Conservation (phyloP, 352 stramenopile genomes). For the Globisporangium parvum region DNA sequence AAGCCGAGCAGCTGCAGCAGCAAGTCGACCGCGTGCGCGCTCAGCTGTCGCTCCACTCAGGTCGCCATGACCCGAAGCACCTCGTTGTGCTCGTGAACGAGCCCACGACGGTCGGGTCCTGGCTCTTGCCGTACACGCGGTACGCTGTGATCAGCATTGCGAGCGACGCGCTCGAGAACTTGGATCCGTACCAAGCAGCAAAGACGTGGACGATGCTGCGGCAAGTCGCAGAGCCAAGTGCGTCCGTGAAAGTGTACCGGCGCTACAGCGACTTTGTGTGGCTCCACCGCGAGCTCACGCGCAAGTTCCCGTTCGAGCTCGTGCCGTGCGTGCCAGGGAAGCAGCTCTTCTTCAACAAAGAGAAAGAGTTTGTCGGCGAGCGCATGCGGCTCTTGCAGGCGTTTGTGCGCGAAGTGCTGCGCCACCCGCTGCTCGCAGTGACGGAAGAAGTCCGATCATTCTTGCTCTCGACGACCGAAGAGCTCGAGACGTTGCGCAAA, state of each 20-base stretch:
- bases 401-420: constrained; percentile 70
- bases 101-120: constrained; percentile 73
- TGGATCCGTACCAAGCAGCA: constrained; percentile 64
- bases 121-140: constrained; percentile 77
- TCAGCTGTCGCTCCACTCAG: constrained; percentile 72
- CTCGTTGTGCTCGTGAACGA: constrained; percentile 80
- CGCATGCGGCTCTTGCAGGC: constrained; percentile 78
- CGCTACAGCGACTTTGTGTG: constrained; percentile 86
- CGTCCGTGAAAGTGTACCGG: constrained; percentile 79
- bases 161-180: constrained; percentile 29
- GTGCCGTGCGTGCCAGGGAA: constrained; percentile 73
- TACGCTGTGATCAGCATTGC: constrained; percentile 81
- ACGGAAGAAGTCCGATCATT: constrained; percentile 72
- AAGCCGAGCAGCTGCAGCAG: constrained; percentile 63
- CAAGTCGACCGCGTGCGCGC: constrained; percentile 73
- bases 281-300: constrained; percentile 61
- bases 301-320: constrained; percentile 67
- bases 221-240: constrained; percentile 64
- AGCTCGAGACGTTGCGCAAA: constrained; percentile 66
- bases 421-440: constrained; percentile 53
- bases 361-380: constrained; percentile 81
- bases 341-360: constrained; percentile 79
- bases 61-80: constrained; percentile 67
- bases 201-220: constrained; percentile 74
- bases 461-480: constrained; percentile 72